Base-by-base conservation (phyloP, 495 filamentous ascomycete species). In the Penicillium argentinense region DNA sequence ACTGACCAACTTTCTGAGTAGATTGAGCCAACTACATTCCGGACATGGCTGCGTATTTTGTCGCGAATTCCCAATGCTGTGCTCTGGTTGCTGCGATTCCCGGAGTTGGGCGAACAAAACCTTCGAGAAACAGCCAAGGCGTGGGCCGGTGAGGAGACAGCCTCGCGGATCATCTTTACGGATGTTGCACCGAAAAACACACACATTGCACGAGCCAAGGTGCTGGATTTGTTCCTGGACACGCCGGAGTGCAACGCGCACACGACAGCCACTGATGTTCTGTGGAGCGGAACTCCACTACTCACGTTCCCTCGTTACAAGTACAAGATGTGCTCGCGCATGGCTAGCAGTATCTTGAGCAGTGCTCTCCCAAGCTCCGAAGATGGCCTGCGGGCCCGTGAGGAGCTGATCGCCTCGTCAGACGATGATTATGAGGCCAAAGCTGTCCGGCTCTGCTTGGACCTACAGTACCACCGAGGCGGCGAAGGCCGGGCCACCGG, bases 241-340 rank as follows among this genome's bases (percentile, higher is more conserved):
- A 99, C 93, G 0, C 90, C 93, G 3, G 93, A 99, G 69, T 99
- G 93, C 71, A 97, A 97, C 63, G 93, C 90, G 4, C 93, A 99
- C 68, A 99, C 95, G 14, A 99, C 93, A 1, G 92, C 93, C 6
- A 95, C 93, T 4, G 93, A 99, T 59, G 85, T 97, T 7, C 75
- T 97, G 16, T 99, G 93, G 93, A 91, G 87, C 34, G 91, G 89
- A 41, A 99, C 95, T 5, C 93, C 93, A 25, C 75, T 99, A 40
- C 73, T 97, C 42, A 99, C 93, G 0, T 76, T 91, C n/a, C 91
- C 91, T n/a, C 80, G 92, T 23, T 93, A 97, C 67, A 78, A 83
- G 42, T 96, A 97, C 66, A 99, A 99, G 72, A 99, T 99, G 93
- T 97, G 95, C 67, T 95, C 89, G 30, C 84, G 95, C 39, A 97